These are phyloP conservation scores for Psilocybe azurescens DNA, from an alignment of 768 basidiomycete genomes.

Conservation along the genomic window DNA sequence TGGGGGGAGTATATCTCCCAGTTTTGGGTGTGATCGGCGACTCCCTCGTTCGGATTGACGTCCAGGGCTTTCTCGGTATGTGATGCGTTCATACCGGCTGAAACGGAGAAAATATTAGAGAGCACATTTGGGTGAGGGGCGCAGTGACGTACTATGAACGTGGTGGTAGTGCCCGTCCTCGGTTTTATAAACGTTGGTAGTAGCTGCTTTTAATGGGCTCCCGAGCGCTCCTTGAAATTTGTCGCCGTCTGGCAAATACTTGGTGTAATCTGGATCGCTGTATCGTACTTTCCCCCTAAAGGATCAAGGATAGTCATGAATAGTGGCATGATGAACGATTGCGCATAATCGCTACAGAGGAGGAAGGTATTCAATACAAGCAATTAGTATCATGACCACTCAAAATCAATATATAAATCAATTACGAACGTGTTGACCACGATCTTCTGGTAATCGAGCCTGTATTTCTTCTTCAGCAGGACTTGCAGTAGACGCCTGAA, in stretches of 20 bases:
- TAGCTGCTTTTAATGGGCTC: constrained; percentile 9
- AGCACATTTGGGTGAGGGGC: too few relatives aligned
- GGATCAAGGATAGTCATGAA: constrained; percentile 21
- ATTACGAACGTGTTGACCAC: constrained; percentile 26
- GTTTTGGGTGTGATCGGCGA: constrained; percentile 30
- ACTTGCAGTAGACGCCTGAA: constrained; percentile 29
- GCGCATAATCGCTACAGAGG: constrained; percentile 22
- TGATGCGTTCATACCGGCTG: constrained; percentile 19
- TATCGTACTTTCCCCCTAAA: constrained; percentile 10
- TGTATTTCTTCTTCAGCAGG: constrained; percentile 27
- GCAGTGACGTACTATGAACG: constrained; percentile 21
- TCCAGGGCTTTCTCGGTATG: constrained; percentile 12
- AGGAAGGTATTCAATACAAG: neutral
- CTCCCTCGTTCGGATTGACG: constrained; percentile 11
- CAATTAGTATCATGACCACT: too few relatives aligned
- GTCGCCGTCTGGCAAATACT: constrained; percentile 24
- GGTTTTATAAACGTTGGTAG: constrained; percentile 31
- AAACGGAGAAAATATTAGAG: neutral
- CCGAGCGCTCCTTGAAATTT: constrained; percentile 2
- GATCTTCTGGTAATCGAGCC: constrained; percentile 25
- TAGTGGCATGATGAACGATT: constrained; percentile 3
- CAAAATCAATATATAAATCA: too few relatives aligned
- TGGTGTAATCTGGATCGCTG: constrained; percentile 3
- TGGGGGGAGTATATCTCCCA: constrained; percentile 10
- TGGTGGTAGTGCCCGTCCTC: constrained; percentile 30